Evolutionary conservation across 2,329 filamentous ascomycete genomes (phyloP).

Genomic region (Berkeleyomyces rouxiae): DNA sequence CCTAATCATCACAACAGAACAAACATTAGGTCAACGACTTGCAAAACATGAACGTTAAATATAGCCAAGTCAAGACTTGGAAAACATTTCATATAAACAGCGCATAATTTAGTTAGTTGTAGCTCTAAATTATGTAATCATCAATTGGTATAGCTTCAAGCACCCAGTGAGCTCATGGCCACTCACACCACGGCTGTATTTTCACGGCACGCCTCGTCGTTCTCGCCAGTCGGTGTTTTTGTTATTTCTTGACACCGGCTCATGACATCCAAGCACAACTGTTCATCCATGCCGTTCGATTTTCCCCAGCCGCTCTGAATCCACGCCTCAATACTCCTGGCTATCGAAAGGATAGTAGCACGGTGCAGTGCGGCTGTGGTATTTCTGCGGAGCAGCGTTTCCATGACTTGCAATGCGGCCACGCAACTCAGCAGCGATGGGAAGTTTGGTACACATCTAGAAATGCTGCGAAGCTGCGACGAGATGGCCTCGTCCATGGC

Average conservation of each 20-base stretch:
- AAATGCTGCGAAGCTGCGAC: slow-evolving; percentile 7
- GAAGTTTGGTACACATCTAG: slow-evolving; percentile 21
- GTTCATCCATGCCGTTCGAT: slow-evolving; percentile 32
- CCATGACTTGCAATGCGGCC: slow-evolving; percentile 41
- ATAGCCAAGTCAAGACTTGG: background rate
- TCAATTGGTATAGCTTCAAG: background rate
- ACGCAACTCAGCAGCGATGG: slow-evolving; percentile 44
- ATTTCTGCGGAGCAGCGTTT: slow-evolving; percentile 31
- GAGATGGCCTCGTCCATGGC: slow-evolving; percentile 22
- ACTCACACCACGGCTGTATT: background rate
- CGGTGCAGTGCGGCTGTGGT: slow-evolving; percentile 31
- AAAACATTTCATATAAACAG: background rate
- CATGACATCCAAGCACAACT: slow-evolving; percentile 37
- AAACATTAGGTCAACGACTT: too few relatives aligned
- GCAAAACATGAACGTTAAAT: background rate
- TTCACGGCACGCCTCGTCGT: slow-evolving; percentile 26
- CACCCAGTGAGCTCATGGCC: background rate
- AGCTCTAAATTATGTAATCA: background rate
- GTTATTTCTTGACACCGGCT: slow-evolving; percentile 39
- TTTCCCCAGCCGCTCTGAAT: slow-evolving; percentile 36
- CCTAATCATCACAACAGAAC: too few relatives aligned
- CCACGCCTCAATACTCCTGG: slow-evolving; percentile 43
- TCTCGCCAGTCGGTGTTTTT: slow-evolving; percentile 42
- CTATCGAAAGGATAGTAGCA: slow-evolving; percentile 35
- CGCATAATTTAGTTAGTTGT: background rate